Base-by-base conservation (phyloP, 768 basidiomycete species). In the Coprinopsis sp. region DNA sequence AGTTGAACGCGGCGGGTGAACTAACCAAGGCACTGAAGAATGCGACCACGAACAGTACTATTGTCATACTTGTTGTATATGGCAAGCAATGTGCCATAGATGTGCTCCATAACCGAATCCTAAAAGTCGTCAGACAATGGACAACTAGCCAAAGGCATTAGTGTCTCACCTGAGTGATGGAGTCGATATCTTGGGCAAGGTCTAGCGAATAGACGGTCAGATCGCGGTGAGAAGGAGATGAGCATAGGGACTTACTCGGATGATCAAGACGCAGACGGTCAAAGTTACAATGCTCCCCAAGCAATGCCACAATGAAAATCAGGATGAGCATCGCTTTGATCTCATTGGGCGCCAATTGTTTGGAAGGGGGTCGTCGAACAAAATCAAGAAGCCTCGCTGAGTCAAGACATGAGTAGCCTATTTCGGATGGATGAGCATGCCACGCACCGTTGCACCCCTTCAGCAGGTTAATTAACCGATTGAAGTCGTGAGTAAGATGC, bases 281-380 rank as follows among this genome's bases (percentile, higher is more conserved):
- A 56, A 97, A 92, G 50, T 91, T 74, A 53, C 89, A 94, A 59
- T 95, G 79, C 63, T 97, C 92, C 31, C 84, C 87, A 0, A 98
- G 79, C 1, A 97, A 67, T 0, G 91, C 77, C 1, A 87, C 81
- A 37, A 98, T 93, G 56, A 86, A 87, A 18, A 92, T 81, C 19
- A 96, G 73, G 18, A 94, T 78, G 23, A 77, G 71, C 8, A 91
- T 50, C 0, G 80, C 66, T 27, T 79, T 72, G 25, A 69, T 58
- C 37, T 87, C 86, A 12, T 70, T 67, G 0, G 70, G 50, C 18
- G 65, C 55, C 60, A 81, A 66, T n/a, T 64, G 56, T 23, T 68
- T 68, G 4, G 65, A 51, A 2, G 59, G 51, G 0, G 74, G 66
- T 34, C 75, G 75, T 39, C 64, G 71, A 30, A 82, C 67, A 27